These are phyloP conservation scores for Starmerella sp. DNA, from an alignment of 805 yeast species.

Conservation along the genomic window DNA sequence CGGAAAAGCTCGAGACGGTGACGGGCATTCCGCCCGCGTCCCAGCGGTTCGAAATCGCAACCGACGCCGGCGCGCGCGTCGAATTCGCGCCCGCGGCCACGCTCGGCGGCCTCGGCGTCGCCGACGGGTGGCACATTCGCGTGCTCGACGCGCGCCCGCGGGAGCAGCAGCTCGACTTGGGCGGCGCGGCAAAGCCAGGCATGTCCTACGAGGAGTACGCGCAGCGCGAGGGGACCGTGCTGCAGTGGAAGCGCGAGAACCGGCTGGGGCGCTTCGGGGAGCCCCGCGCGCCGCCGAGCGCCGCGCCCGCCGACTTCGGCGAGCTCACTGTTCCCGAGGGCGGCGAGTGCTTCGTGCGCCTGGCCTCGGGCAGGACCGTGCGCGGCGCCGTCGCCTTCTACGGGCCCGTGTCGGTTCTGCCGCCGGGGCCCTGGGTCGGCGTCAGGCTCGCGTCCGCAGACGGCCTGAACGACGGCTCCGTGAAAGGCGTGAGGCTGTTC, in stretches of 20 bases:
- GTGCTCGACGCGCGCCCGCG: constrained; percentile 36
- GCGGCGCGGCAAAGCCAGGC: constrained; percentile 32
- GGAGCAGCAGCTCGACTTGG: constrained; percentile 27
- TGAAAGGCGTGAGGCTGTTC: constrained; percentile 53
- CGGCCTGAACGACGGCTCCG: constrained; percentile 75
- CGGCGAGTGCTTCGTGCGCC: constrained; percentile 26
- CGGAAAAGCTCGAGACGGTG: constrained; percentile 47
- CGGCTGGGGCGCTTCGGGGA: constrained; percentile 59
- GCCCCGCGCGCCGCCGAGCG: constrained; percentile 21
- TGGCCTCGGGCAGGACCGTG: constrained; percentile 35
- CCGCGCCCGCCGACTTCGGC: constrained; percentile 8
- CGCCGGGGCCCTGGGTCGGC: constrained; percentile 56
- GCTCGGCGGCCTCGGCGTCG: constrained; percentile 23
- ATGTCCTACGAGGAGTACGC: constrained; percentile 54
- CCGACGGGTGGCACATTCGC: constrained; percentile 38
- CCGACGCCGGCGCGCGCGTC: constrained; percentile 1
- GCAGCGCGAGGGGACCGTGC: constrained; percentile 48
- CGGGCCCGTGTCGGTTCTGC: constrained; percentile 54
- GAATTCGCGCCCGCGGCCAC: constrained; percentile 4
- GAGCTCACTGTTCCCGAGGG: constrained; percentile 17
- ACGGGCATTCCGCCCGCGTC: constrained; percentile 59
- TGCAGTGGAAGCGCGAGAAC: constrained; percentile 63
- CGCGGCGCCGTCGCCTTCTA: constrained; percentile 60
- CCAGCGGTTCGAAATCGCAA: constrained; percentile 32
- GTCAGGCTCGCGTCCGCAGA: constrained; percentile 73